Evolutionary conservation across 2,329 filamentous ascomycete species (phyloP), one percentile per base, ranked within the genome.

Genomic region (Claviceps digitariae): DNA sequence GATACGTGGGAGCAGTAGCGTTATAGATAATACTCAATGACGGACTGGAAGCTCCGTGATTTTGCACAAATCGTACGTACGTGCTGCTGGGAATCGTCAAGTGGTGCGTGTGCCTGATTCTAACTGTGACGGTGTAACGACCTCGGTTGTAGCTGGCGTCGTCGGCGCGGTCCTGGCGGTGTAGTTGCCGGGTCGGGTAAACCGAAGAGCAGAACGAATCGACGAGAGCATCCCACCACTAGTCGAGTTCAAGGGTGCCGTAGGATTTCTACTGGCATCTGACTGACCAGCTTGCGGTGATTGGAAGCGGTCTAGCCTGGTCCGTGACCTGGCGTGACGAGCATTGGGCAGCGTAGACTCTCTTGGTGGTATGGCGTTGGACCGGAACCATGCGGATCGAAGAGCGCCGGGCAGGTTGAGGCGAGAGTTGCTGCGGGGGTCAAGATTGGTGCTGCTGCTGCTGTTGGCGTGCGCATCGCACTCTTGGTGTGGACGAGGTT

Each of bases 401-500:
- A 74, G 54, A 64, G 60, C 58, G n/a, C 61, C 56, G 31, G 76
- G 76, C 58, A 78, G 68, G 55, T 77, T 77, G 57, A 76, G 68
- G 15, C 75, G 72, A 2, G 67, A 66, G 49, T 72, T 71, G 50
- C 64, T 68, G 36, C 70, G 69, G 40, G 69, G 57, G 44, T 67
- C 66, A 27, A 68, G 61, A 40, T 56, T 62, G 9, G 55, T 53
- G 13, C 53, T 53, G 13, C 53, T 29, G 29, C 56, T 31, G 29
- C 56, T 61, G 47, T 60, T 60, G 23, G 54, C 25, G 31, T 46
- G 53, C 29, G 50, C 50, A 27, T 59, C 57, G 17, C 52, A 53
- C 15, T 71, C 67, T 12, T 72, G 67, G 10, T 67, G 65, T 3
- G 86, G 75, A 17, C 89, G 86, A 50, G 90, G 88, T 70, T 97